A percentile compares a stretch with the other conserved stretches of the same genome.
Conservation (phyloP, 129 eudicot species). For the Erigeron canadensis region DNA sequence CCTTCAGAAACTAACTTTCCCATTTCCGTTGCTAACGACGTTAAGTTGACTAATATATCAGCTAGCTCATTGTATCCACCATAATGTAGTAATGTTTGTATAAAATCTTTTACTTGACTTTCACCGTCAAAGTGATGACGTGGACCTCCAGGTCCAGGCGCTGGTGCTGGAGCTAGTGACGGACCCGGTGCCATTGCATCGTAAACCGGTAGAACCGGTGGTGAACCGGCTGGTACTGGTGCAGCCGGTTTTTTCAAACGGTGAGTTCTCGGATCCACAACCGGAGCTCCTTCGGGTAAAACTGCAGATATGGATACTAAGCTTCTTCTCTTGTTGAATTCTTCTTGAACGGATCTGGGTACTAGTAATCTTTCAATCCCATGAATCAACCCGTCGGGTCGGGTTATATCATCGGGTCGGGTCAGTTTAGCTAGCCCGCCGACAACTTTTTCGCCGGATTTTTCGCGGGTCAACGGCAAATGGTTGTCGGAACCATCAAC, state of each 20-base stretch:
- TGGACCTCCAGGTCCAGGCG: slow-evolving; percentile 96
- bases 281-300: slow-evolving; percentile 89
- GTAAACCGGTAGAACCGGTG: slow-evolving; percentile 71
- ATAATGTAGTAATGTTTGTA: slow-evolving; percentile 72
- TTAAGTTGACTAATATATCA: slow-evolving; percentile 79
- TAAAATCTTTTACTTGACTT: slow-evolving; percentile 79
- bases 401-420: slow-evolving; percentile 58
- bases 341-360: slow-evolving; percentile 81
- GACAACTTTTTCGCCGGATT: slow-evolving; percentile 41
- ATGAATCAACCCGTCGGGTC: slow-evolving; percentile 88
- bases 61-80: slow-evolving; percentile 98
- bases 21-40: slow-evolving; percentile 88
- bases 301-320: slow-evolving; percentile 83
- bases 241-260: slow-evolving; percentile 44
- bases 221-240: slow-evolving; percentile 62
- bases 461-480: slow-evolving; percentile 26
- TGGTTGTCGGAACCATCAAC: slow-evolving; percentile 18
- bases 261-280: slow-evolving; percentile 79
- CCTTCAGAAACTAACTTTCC: slow-evolving; percentile 88
- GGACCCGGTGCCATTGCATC: slow-evolving; percentile 96
- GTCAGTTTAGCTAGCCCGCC: slow-evolving; percentile 53
- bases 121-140: slow-evolving; percentile 85
- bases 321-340: slow-evolving; percentile 68
- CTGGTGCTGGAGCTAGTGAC: slow-evolving; percentile 90
- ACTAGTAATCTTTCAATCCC: slow-evolving; percentile 76